Conservation (phyloP, 75 land plant species). For the Selaginella tamariscina region DNA sequence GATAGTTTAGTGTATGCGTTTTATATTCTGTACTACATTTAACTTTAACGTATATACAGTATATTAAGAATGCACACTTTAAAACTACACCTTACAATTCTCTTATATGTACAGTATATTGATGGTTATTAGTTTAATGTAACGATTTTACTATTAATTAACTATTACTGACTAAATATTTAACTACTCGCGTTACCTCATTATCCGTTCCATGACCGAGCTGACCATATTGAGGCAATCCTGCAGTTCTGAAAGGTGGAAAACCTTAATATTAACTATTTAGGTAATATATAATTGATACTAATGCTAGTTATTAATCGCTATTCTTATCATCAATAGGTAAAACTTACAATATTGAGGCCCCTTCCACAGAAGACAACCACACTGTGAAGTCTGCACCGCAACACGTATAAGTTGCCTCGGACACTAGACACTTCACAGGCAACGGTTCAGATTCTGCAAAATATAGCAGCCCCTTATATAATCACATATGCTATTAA, state of each 20-base stretch:
- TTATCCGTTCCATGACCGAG: conserved; percentile 98
- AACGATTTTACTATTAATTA: no score
- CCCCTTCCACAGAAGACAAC: conserved; percentile 63
- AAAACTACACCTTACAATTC: no score
- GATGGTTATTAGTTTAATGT: no score
- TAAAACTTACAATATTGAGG: conserved; percentile 66
- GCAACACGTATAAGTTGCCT: conserved; percentile 53
- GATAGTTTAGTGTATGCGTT: no score
- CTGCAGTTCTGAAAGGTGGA: conserved; percentile 58
- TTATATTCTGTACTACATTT: no score
- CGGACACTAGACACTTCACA: conserved; percentile 61
- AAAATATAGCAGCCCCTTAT: no score
- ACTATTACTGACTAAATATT: no score
- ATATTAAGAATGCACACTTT: no score
- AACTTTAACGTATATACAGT: no score
- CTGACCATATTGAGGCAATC: conserved; percentile 97
- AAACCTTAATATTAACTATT: background rate
- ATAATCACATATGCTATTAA: no score
- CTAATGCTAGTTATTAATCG: background rate
- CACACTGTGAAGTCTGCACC: conserved; percentile 94
- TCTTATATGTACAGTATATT: no score
- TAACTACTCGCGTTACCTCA: conserved; percentile 45
- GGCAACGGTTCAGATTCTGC: conserved; percentile 70
- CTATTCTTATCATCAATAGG: background rate
- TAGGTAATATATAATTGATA: background rate